Percentiles rank a stretch among this genome's conserved stretches.
phyloP scores from a whole-genome alignment of 202 grass and related monocot genomes.

The Digitaria exilis region DNA sequence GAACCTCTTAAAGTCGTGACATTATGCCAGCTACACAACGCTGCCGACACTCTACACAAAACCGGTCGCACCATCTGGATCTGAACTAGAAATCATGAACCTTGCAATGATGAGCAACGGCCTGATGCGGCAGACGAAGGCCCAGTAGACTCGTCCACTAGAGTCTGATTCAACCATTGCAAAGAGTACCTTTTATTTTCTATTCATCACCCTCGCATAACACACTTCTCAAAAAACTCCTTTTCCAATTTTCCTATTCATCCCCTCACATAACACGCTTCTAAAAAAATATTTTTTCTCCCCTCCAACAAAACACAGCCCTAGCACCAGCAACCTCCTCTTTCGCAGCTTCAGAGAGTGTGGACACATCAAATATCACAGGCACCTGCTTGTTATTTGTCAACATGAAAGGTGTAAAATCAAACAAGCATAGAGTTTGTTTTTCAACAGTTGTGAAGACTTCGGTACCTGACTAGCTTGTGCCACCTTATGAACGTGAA shows the following conservation, averaged over 20 bases:
- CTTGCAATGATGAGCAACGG: constrained; percentile 61
- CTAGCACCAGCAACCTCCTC: constrained; percentile 73
- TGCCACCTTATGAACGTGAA: constrained; percentile 90
- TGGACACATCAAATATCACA: constrained; percentile 79
- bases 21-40: constrained; percentile 6
- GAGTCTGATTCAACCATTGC: constrained; percentile 90
- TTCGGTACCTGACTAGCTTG: constrained; percentile 74
- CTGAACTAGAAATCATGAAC: constrained; percentile 72
- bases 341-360: constrained; percentile 75
- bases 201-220: no score
- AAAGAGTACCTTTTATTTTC: no score
- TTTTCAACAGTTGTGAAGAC: constrained; percentile 1
- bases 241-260: no score
- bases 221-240: no score
- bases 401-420: constrained; percentile 16
- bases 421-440: background rate
- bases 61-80: background rate
- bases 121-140: constrained; percentile 54
- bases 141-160: constrained; percentile 74
- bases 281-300: no score
- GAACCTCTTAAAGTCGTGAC: background rate
- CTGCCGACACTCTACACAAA: background rate
- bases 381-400: constrained; percentile 75
- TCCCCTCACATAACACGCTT: no score
- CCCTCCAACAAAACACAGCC: no score